Percentiles rank a stretch among this genome's conserved stretches.
phyloP scores from a whole-genome alignment of 2,329 filamentous ascomycete species.

The Talaromyces sp. region DNA sequence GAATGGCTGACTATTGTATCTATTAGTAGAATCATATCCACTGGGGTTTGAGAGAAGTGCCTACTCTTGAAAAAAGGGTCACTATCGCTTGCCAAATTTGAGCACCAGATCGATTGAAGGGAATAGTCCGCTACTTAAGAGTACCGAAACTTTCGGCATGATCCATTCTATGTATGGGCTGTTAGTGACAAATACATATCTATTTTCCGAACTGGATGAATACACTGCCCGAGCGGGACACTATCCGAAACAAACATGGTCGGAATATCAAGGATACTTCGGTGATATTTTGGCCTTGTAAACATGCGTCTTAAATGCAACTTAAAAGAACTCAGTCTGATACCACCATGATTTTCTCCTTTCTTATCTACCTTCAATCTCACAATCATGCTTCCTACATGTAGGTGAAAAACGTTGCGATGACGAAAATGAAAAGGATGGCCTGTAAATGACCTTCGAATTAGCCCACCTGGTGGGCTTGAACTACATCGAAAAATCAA shows the following conservation, averaged over 20 bases:
- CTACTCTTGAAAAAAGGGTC: background rate
- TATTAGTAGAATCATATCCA: background rate
- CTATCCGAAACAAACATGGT: background rate
- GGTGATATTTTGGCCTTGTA: background rate
- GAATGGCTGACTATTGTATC: background rate
- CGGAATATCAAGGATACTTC: background rate
- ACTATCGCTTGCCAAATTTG: background rate
- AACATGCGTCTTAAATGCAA: too few relatives aligned
- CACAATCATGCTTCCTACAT: background rate
- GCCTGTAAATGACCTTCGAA: background rate
- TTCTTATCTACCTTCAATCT: background rate
- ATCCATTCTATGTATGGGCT: background rate
- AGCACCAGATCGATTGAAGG: background rate
- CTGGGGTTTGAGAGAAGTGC: background rate
- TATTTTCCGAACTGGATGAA: background rate
- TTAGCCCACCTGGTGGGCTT: background rate
- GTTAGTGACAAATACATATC: background rate
- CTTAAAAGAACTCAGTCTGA: too few relatives aligned
- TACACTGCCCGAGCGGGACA: background rate
- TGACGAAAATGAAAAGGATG: background rate
- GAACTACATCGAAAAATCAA: background rate
- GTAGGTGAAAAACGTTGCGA: background rate
- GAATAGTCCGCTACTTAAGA: background rate
- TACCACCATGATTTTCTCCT: too few relatives aligned
- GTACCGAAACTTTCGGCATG: background rate